Evolutionary conservation across 768 basidiomycete genomes (phyloP).

Genomic region (Hericium coralloides): DNA sequence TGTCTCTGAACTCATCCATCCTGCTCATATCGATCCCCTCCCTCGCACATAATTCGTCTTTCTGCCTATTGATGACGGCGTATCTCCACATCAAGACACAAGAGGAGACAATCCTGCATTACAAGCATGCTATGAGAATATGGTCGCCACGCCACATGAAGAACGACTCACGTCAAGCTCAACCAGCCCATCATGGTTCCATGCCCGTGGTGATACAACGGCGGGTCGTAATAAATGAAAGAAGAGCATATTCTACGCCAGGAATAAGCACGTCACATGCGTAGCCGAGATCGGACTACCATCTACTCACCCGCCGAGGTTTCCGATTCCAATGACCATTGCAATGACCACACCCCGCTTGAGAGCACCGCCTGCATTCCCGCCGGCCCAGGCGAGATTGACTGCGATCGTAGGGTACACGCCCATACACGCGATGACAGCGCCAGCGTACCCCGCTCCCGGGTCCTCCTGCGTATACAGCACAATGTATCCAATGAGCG

Average conservation of each 20-base stretch:
- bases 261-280: background rate
- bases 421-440: constrained; percentile 42
- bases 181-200: constrained; percentile 29
- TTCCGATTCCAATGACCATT: constrained; percentile 45
- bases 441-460: constrained; percentile 34
- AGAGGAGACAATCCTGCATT: constrained; percentile 31
- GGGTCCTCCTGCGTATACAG: constrained; percentile 28
- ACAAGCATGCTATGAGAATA: constrained; percentile 1
- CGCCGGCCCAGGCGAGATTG: constrained; percentile 44
- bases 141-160: constrained; percentile 1
- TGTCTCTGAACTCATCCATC: constrained; percentile 32
- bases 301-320: constrained; percentile 39
- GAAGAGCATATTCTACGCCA: constrained; percentile 30
- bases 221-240: constrained; percentile 31
- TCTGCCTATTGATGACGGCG: constrained; percentile 38
- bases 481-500: constrained; percentile 43
- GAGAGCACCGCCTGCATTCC: constrained; percentile 47
- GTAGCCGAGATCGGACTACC: too few species aligned
- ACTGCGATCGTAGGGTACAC: constrained; percentile 43
- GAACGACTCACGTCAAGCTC: constrained; percentile 11
- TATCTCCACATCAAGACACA: constrained; percentile 42
- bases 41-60: constrained; percentile 33
- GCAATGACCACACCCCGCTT: constrained; percentile 44
- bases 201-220: constrained; percentile 29
- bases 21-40: constrained; percentile 34